Conservation (phyloP, 2,329 filamentous ascomycete genomes). For the Colletotrichum falcatum region DNA sequence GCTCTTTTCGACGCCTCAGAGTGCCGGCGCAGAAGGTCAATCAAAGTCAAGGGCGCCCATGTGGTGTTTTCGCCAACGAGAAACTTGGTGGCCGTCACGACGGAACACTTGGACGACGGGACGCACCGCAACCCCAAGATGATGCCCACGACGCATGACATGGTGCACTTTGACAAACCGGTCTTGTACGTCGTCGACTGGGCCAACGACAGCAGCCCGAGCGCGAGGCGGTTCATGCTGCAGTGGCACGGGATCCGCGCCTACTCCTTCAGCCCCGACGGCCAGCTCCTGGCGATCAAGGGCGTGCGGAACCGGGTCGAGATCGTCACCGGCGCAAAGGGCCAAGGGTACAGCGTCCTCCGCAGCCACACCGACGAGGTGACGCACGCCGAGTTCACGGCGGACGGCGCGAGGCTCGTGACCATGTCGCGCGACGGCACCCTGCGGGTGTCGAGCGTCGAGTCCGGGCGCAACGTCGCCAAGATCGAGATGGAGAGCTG, state of each 20-base stretch:
- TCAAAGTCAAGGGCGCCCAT: slow-evolving; percentile 28
- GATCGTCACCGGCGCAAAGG: slow-evolving; percentile 15
- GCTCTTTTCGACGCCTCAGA: slow-evolving; percentile 27
- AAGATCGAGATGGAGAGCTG: slow-evolving; percentile 38
- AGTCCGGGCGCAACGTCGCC: slow-evolving; percentile 21
- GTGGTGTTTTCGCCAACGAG: slow-evolving; percentile 28
- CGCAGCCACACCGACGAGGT: slow-evolving; percentile 40
- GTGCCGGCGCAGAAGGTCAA: not conserved
- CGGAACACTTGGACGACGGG: slow-evolving; percentile 27
- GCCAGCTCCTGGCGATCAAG: slow-evolving; percentile 19
- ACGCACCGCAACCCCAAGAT: not conserved
- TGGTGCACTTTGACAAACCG: slow-evolving; percentile 25
- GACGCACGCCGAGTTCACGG: slow-evolving; percentile 37
- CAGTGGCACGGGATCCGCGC: slow-evolving; percentile 34
- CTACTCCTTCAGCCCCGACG: slow-evolving; percentile 31
- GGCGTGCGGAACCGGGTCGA: slow-evolving; percentile 36
- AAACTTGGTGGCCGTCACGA: slow-evolving; percentile 21
- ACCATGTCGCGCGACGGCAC: slow-evolving; percentile 37
- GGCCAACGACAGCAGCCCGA: not conserved
- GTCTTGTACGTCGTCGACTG: slow-evolving; percentile 22
- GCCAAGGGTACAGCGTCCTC: slow-evolving; percentile 28
- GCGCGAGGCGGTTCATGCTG: slow-evolving; percentile 3
- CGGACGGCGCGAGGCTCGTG: slow-evolving; percentile 20
- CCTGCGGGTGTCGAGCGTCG: slow-evolving; percentile 26
- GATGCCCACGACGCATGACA: slow-evolving; percentile 27